Conservation (phyloP, 2,329 filamentous ascomycete genomes). For the Colletotrichum eleusines region DNA sequence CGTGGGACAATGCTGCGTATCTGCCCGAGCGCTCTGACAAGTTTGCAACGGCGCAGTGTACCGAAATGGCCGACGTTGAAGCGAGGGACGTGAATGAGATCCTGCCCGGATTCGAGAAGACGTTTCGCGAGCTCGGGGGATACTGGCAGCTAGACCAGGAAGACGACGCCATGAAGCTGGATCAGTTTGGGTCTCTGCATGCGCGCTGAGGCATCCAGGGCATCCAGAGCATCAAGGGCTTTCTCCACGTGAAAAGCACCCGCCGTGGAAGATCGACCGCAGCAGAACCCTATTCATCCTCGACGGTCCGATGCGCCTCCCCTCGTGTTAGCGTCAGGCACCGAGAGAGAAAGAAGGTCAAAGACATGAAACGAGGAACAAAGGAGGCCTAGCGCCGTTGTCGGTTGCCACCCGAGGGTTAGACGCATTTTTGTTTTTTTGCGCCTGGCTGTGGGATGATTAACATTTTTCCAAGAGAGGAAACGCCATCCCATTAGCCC, state of each 20-base stretch:
- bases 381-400: conserved; percentile 12
- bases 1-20: conserved; percentile 28
- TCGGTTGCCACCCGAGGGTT: neutral
- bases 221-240: neutral
- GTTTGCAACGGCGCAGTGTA: conserved; percentile 26
- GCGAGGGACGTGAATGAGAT: conserved; percentile 25
- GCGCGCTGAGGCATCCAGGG: neutral
- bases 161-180: neutral
- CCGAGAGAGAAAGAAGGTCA: conserved; percentile 13
- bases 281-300: conserved; percentile 9
- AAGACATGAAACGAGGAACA: conserved; percentile 14
- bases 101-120: conserved; percentile 31
- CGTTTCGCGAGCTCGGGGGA: conserved; percentile 26
- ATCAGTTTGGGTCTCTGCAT: neutral
- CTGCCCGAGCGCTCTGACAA: conserved; percentile 15
- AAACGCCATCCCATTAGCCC: neutral
- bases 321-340: conserved; percentile 1
- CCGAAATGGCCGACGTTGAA: conserved; percentile 29
- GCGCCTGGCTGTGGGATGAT: too few species aligned
- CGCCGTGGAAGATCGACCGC: neutral
- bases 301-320: conserved; percentile 6
- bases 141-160: conserved; percentile 38
- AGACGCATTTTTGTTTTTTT: neutral
- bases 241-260: neutral
- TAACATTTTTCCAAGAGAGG: neutral